Conservation (phyloP, 192 early-diverging fungal species). For the Cetraspora pellucida region DNA sequence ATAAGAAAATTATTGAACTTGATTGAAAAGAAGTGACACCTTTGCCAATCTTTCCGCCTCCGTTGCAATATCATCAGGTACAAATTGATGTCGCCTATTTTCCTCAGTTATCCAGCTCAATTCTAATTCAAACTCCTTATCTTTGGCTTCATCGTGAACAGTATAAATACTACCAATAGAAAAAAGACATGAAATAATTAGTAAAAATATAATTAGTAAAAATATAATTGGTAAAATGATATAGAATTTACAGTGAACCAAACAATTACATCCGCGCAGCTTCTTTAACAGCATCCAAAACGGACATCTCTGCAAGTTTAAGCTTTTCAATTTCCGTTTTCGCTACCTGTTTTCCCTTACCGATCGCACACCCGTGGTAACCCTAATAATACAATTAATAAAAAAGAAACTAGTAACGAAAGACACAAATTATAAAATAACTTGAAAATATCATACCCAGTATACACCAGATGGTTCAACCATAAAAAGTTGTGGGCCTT, state of each 20-base stretch:
- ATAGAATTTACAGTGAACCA: not conserved
- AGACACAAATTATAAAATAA: not conserved
- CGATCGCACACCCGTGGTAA: conserved; percentile 93
- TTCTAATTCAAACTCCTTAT: conserved; percentile 99
- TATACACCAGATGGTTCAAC: conserved; percentile 96
- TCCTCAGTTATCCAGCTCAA: conserved; percentile 93
- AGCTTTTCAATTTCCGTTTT: conserved; percentile 99
- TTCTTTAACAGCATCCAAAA: conserved; percentile 88
- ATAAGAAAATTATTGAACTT: not conserved
- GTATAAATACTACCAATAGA: conserved; percentile 75
- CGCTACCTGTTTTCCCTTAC: conserved; percentile 95
- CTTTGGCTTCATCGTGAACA: conserved; percentile 95
- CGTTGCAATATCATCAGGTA: conserved; percentile 82
- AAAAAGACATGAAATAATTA: not conserved
- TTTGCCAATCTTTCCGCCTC: conserved; percentile 85
- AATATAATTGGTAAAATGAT: not conserved
- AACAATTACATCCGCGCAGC: conserved; percentile 85
- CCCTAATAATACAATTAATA: conserved; percentile 57
- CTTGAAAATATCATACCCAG: conserved; percentile 60
- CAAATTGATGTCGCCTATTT: conserved; percentile 75
- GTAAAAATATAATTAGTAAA: not conserved
- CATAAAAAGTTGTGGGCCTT: conserved; percentile 90
- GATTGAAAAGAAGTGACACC: conserved; percentile 41
- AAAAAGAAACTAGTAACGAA: not conserved
- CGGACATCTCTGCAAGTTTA: conserved; percentile 77